These are phyloP conservation scores for Saccharomycopsis oosterbeekiorum DNA, from an alignment of 805 yeast genomes.

Conservation along the genomic window DNA sequence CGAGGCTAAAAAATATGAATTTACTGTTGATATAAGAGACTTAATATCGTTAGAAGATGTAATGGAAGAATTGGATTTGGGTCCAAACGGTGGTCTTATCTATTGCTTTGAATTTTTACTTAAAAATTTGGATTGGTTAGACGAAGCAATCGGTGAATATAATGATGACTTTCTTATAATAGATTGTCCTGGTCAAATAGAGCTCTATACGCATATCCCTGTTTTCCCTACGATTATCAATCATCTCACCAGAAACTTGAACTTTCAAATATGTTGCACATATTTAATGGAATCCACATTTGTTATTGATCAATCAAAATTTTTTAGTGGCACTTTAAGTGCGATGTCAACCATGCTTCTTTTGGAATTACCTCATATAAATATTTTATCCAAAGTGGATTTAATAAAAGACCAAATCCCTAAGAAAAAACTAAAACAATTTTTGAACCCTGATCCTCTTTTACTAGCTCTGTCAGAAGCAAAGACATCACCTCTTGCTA, in stretches of 20 bases:
- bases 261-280: slow-evolving; percentile 85
- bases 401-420: slow-evolving; percentile 71
- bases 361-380: slow-evolving; percentile 89
- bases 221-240: slow-evolving; percentile 82
- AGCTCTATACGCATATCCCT: slow-evolving; percentile 88
- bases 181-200: slow-evolving; percentile 97
- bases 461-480: slow-evolving; percentile 50
- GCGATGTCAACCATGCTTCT: slow-evolving; percentile 99
- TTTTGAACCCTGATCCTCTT: slow-evolving; percentile 85
- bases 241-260: slow-evolving; percentile 69
- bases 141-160: slow-evolving; percentile 92
- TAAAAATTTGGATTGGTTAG: slow-evolving; percentile 92
- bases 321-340: slow-evolving; percentile 87
- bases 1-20: slow-evolving; percentile 58
- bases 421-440: slow-evolving; percentile 69
- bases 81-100: slow-evolving; percentile 83
- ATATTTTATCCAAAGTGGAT: slow-evolving; percentile 80
- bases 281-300: slow-evolving; percentile 91
- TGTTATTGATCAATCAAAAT: slow-evolving; percentile 81
- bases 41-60: slow-evolving; percentile 66
- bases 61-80: slow-evolving; percentile 61
- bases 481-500: slow-evolving; percentile 21
- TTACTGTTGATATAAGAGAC: slow-evolving; percentile 71
- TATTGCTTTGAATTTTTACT: slow-evolving; percentile 90
- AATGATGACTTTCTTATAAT: slow-evolving; percentile 90